phyloP scores from a whole-genome alignment of 2,329 filamentous ascomycete species.

The Catunica adiposa region DNA sequence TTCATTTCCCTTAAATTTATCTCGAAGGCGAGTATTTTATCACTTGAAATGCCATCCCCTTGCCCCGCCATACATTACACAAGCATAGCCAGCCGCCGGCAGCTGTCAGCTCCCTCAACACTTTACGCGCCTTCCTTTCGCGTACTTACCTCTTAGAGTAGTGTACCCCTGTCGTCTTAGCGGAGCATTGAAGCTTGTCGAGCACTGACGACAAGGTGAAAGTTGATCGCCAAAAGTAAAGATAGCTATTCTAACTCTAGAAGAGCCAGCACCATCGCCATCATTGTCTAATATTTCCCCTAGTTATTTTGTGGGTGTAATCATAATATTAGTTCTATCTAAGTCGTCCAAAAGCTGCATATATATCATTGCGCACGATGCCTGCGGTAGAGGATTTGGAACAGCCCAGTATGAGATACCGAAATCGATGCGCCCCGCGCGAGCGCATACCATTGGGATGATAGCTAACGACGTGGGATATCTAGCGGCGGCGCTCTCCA shows the following conservation, averaged over 20 bases:
- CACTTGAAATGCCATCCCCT: neutral
- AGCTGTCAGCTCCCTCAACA: neutral
- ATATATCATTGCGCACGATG: neutral
- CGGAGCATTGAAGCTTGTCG: neutral
- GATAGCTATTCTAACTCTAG: neutral
- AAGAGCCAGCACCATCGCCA: neutral
- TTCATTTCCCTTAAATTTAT: no score
- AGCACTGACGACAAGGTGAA: no score
- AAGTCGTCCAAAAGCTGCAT: neutral
- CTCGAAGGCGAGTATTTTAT: no score
- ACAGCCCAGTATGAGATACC: conserved; percentile 7
- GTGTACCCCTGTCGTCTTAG: neutral
- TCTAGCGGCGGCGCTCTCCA: conserved; percentile 22
- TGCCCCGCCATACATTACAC: neutral
- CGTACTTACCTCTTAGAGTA: neutral
- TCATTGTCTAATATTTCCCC: neutral
- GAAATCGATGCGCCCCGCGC: no score
- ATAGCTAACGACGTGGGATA: neutral
- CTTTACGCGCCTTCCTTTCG: neutral
- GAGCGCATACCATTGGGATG: neutral
- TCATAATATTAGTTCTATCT: neutral
- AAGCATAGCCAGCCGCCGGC: neutral
- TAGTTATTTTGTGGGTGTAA: neutral
- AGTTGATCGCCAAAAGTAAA: no score
- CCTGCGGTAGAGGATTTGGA: conserved; percentile 9